A percentile compares a stretch with the other conserved stretches of the same genome.
These are phyloP conservation scores for Actinomortierella wolfii DNA, from an alignment of 371 early-diverging fungal species.

Conservation along the genomic window DNA sequence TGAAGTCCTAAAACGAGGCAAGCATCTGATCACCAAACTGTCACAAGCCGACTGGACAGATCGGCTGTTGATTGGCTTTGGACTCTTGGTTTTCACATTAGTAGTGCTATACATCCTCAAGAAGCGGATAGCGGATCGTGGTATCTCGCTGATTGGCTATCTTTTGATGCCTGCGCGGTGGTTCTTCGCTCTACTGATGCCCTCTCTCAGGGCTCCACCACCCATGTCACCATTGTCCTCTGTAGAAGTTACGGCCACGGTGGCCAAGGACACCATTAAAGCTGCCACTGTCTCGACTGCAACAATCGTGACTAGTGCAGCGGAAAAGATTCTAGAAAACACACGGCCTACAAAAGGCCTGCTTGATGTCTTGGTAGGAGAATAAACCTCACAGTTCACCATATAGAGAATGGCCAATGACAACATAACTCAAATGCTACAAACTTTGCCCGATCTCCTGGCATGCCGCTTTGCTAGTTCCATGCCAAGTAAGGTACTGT, in stretches of 20 bases:
- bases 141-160: slow-evolving; percentile 59
- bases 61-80: slow-evolving; percentile 66
- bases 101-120: slow-evolving; percentile 73
- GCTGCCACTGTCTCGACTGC: neutral
- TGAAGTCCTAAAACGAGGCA: slow-evolving; percentile 64
- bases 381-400: no score
- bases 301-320: slow-evolving; percentile 8
- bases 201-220: slow-evolving; percentile 14
- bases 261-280: neutral
- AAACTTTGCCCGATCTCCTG: no score
- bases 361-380: slow-evolving; percentile 32
- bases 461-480: no score
- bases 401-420: no score
- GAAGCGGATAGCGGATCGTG: slow-evolving; percentile 70
- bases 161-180: slow-evolving; percentile 48
- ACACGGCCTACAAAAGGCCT: slow-evolving; percentile 1
- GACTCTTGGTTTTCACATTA: slow-evolving; percentile 60
- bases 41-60: slow-evolving; percentile 77
- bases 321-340: slow-evolving; percentile 13
- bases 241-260: neutral
- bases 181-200: slow-evolving; percentile 29
- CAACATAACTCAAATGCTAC: no score
- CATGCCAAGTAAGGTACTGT: no score
- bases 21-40: slow-evolving; percentile 68
- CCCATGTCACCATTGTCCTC: neutral